A percentile compares a stretch with the other conserved stretches of the same genome.
Conservation (phyloP, 2,329 filamentous ascomycete species). For the Ophiostoma montium region DNA sequence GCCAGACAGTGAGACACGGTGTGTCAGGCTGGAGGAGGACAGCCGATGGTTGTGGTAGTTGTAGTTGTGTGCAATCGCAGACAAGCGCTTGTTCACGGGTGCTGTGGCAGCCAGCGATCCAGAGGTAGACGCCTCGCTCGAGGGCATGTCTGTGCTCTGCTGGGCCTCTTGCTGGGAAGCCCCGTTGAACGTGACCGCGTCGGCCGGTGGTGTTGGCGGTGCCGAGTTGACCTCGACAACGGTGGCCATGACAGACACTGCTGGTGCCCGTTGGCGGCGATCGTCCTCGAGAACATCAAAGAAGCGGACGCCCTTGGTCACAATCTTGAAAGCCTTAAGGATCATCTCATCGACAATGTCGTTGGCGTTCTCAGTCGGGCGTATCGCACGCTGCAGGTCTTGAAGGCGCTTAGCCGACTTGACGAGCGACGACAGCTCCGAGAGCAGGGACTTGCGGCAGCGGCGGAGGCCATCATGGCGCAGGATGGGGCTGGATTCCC, state of each 20-base stretch:
- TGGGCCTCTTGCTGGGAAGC: neutral
- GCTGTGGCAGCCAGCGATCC: slow-evolving; percentile 13
- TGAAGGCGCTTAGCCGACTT: slow-evolving; percentile 79
- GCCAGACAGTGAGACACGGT: slow-evolving; percentile 64
- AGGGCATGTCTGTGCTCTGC: slow-evolving; percentile 15
- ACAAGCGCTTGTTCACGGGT: slow-evolving; percentile 30
- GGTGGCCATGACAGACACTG: slow-evolving; percentile 46
- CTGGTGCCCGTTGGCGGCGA: slow-evolving; percentile 31
- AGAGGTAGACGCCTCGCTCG: neutral
- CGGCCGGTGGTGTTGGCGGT: slow-evolving; percentile 50
- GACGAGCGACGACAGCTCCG: slow-evolving; percentile 78
- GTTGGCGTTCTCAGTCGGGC: slow-evolving; percentile 45
- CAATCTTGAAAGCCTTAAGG: slow-evolving; percentile 81
- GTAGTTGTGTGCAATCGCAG: slow-evolving; percentile 14
- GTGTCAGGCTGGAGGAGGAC: slow-evolving; percentile 46
- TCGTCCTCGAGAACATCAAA: slow-evolving; percentile 70
- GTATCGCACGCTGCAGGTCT: slow-evolving; percentile 44
- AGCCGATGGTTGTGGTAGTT: slow-evolving; percentile 28
- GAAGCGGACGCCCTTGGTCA: slow-evolving; percentile 81
- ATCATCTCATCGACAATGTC: slow-evolving; percentile 86
- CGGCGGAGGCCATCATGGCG: slow-evolving; percentile 62
- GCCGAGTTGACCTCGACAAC: slow-evolving; percentile 43
- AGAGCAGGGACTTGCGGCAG: slow-evolving; percentile 73
- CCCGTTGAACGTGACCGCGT: slow-evolving; percentile 34
- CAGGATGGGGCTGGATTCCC: slow-evolving; percentile 63